phyloP scores from a whole-genome alignment of 305 asterid genomes.

The Fraxinus sp. region DNA sequence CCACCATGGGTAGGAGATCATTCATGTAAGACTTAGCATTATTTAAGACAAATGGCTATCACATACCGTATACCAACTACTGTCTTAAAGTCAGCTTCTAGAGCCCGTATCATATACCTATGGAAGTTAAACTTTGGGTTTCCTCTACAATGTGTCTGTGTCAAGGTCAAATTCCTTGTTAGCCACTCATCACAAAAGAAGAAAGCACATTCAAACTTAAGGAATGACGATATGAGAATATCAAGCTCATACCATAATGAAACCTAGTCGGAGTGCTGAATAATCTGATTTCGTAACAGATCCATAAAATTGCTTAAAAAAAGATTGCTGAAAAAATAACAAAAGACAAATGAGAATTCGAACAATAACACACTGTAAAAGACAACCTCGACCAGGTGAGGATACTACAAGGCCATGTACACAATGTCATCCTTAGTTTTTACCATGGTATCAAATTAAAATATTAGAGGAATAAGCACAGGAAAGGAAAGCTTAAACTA shows the following conservation, averaged over 20 bases:
- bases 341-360: background rate
- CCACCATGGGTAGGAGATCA: background rate
- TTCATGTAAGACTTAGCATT: background rate
- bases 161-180: conserved; percentile 25
- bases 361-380: background rate
- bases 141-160: conserved; percentile 81
- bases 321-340: conserved; percentile 61
- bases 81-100: conserved; percentile 78
- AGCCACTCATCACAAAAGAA: conserved; percentile 10
- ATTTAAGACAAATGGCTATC: background rate
- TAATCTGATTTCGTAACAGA: conserved; percentile 93
- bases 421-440: background rate
- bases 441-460: background rate
- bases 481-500: background rate
- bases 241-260: conserved; percentile 58
- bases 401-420: background rate
- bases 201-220: conserved; percentile 17
- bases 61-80: conserved; percentile 87
- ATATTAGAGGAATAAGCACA: background rate
- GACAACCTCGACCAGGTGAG: background rate
- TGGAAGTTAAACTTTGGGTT: conserved; percentile 91
- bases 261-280: conserved; percentile 82
- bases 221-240: background rate
- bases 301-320: conserved; percentile 84
- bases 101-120: conserved; percentile 90